phyloP scores from a whole-genome alignment of 2,329 filamentous ascomycete species.

The Trichoderma harzianum region DNA sequence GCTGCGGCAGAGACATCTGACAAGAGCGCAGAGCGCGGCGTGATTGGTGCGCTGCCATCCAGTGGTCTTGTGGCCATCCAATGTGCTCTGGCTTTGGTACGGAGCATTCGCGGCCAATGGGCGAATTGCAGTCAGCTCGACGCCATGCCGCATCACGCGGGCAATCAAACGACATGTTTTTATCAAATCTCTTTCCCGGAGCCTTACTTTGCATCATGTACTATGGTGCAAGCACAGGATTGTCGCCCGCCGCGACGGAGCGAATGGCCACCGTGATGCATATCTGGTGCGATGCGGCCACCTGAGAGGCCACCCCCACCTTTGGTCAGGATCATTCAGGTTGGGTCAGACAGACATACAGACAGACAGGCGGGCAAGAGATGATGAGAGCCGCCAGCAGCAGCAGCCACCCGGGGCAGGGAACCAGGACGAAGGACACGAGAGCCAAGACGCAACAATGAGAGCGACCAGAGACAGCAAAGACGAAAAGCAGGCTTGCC shows the following conservation, averaged over 20 bases:
- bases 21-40: background rate
- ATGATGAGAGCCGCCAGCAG: background rate
- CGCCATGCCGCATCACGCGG: slow-evolving; percentile 18
- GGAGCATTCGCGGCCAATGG: slow-evolving; percentile 15
- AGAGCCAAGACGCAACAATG: slow-evolving; percentile 6
- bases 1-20: slow-evolving; percentile 18
- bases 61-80: slow-evolving; percentile 19
- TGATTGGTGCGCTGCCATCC: slow-evolving; percentile 20
- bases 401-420: background rate
- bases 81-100: slow-evolving; percentile 3
- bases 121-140: slow-evolving; percentile 18
- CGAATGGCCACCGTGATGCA: slow-evolving; percentile 14
- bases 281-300: slow-evolving; percentile 19
- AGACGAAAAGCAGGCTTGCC: slow-evolving; percentile 13
- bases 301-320: slow-evolving; percentile 10
- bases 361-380: background rate
- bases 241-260: slow-evolving; percentile 3
- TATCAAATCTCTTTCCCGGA: slow-evolving; percentile 5
- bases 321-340: background rate
- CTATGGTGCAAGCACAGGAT: background rate
- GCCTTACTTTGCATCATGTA: slow-evolving; percentile 17
- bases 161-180: slow-evolving; percentile 14
- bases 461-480: background rate
- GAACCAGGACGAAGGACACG: slow-evolving; percentile 3
- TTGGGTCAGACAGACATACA: background rate